Evolutionary conservation across 257 asterid species (phyloP).

Genomic region (Solanum piurae): DNA sequence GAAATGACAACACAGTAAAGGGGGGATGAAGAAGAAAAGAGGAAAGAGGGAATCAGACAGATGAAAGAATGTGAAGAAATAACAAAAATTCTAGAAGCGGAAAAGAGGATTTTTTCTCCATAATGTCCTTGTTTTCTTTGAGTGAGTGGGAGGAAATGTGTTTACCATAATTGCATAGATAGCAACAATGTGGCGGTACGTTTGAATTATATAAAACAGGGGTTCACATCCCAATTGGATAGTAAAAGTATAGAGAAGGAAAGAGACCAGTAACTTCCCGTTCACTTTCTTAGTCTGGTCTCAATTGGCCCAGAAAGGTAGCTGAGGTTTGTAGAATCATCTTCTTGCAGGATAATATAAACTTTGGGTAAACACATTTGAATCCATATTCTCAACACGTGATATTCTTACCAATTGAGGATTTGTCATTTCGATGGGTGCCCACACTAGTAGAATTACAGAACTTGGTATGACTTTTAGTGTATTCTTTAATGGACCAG

Average conservation of each 20-base stretch:
- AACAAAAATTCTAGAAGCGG: neutral
- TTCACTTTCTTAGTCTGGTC: neutral
- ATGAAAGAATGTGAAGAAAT: neutral
- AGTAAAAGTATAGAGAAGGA: neutral
- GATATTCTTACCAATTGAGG: neutral
- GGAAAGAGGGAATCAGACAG: neutral
- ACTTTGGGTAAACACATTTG: neutral
- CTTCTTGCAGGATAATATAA: neutral
- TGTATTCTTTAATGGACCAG: neutral
- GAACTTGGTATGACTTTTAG: neutral
- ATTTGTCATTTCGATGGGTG: neutral
- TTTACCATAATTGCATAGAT: neutral
- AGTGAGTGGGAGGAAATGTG: neutral
- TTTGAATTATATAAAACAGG: neutral
- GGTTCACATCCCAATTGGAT: neutral
- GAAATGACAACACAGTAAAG: neutral
- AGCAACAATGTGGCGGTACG: neutral
- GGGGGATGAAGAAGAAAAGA: neutral
- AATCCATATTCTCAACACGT: neutral
- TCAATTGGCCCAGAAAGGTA: neutral
- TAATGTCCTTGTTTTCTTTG: neutral
- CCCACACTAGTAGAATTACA: neutral
- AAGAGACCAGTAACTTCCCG: neutral
- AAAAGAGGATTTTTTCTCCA: neutral
- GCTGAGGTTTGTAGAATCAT: too few relatives aligned